Percentiles rank a stretch among this genome's conserved stretches.
Conservation (phyloP, 306 rosid species). For the Cicer chorassanicum region DNA sequence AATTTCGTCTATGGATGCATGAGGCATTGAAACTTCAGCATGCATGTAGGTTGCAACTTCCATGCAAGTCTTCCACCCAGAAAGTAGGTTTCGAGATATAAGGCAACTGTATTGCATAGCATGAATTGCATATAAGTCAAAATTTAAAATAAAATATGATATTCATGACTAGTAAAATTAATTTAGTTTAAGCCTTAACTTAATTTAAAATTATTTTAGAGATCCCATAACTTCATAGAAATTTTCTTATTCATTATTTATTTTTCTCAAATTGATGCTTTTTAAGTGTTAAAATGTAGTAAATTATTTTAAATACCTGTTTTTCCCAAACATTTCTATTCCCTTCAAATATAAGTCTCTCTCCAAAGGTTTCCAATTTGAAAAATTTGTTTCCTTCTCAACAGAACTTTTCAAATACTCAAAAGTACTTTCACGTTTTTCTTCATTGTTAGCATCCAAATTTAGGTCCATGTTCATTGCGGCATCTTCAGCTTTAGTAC, state of each 20-base stretch:
- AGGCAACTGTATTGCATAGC: constrained; percentile 81
- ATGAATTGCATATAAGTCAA: constrained; percentile 24
- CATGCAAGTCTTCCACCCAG: constrained; percentile 80
- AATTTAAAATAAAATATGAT: no score
- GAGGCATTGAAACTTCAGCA: constrained; percentile 56
- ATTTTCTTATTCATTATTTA: no score
- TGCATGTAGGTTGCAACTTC: constrained; percentile 81
- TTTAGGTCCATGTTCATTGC: constrained; percentile 25
- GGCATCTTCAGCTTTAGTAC: neutral
- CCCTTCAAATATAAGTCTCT: constrained; percentile 79
- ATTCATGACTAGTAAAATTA: no score
- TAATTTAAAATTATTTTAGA: no score
- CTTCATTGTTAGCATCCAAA: constrained; percentile 40
- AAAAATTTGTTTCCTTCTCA: constrained; percentile 42
- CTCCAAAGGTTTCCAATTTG: constrained; percentile 76
- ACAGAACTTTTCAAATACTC: constrained; percentile 33
- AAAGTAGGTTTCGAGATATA: constrained; percentile 76
- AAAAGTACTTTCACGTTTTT: constrained; percentile 27
- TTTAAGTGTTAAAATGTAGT: no score
- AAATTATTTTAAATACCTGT: constrained; percentile 54
- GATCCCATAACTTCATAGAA: no score
- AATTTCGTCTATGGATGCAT: constrained; percentile 49
- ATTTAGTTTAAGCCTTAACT: no score
- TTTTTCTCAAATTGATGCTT: no score
- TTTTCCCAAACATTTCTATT: constrained; percentile 85